Conservation (phyloP, 306 rosid genomes). For the Ceratonia siliqua region DNA sequence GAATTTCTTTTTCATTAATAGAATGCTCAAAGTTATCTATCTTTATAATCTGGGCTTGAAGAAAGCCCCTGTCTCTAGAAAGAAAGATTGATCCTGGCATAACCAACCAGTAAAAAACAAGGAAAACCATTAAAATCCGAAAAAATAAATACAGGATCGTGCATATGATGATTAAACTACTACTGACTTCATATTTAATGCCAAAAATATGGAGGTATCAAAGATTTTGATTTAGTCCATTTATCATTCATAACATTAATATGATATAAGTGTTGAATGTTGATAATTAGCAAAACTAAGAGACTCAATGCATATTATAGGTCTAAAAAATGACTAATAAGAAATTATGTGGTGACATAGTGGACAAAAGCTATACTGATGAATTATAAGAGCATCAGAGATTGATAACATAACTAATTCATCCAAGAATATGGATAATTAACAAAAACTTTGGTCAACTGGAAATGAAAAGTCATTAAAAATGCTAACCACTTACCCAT, state of each 20-base stretch:
- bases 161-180: not conserved
- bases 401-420: not conserved
- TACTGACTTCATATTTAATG: not conserved
- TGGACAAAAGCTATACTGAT: not conserved
- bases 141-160: not conserved
- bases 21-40: constrained; percentile 1
- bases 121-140: not conserved
- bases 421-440: not conserved
- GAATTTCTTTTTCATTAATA: not conserved
- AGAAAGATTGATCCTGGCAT: not conserved
- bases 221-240: not conserved
- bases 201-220: not conserved
- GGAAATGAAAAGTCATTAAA: not conserved
- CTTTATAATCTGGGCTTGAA: not conserved
- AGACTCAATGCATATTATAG: not conserved
- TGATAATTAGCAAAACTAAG: not conserved
- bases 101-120: not conserved
- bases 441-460: not conserved
- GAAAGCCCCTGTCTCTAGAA: not conserved
- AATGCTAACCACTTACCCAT: constrained; percentile 55
- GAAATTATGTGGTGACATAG: not conserved
- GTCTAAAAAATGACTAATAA: not conserved
- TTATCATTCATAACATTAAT: not conserved
- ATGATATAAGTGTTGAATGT: not conserved
- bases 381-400: not conserved